Percentiles rank a stretch among this genome's conserved stretches.
Evolutionary conservation across 805 yeast genomes (phyloP).

Genomic region (Saccharomycopsis sp.): DNA sequence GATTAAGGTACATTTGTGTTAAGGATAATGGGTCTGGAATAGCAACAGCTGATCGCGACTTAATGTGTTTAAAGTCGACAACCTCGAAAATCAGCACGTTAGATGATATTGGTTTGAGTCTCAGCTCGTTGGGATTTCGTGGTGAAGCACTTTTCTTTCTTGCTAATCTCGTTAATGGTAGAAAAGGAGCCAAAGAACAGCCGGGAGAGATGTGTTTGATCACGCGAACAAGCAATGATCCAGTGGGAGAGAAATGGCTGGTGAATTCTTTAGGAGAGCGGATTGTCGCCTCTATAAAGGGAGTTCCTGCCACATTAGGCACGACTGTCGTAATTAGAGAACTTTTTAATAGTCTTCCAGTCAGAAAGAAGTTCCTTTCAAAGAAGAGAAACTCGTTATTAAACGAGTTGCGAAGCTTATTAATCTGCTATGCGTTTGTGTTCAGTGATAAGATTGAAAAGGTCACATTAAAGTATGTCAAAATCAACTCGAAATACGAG

Average conservation of each 20-base stretch:
- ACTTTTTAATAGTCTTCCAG: constrained; percentile 30
- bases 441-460: constrained; percentile 25
- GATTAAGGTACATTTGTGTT: constrained; percentile 27
- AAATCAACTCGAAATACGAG: constrained; percentile 7
- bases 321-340: constrained; percentile 31
- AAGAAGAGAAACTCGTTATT: constrained; percentile 26
- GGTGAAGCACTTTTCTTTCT: constrained; percentile 44
- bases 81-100: constrained; percentile 36
- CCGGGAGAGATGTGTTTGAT: constrained; percentile 25
- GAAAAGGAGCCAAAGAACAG: constrained; percentile 20
- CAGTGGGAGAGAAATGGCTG: constrained; percentile 32
- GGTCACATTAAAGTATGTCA: constrained; percentile 20
- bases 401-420: constrained; percentile 24
- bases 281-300: constrained; percentile 20
- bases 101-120: constrained; percentile 27
- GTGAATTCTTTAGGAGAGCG: constrained; percentile 29
- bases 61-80: constrained; percentile 33
- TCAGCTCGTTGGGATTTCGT: constrained; percentile 39
- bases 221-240: constrained; percentile 29
- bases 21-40: constrained; percentile 40
- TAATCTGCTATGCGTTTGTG: constrained; percentile 30
- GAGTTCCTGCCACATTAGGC: constrained; percentile 30
- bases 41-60: constrained; percentile 24
- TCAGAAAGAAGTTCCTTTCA: constrained; percentile 29
- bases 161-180: constrained; percentile 24